Evolutionary conservation across 768 basidiomycete genomes (phyloP).

Genomic region (Thelephora aurantiotincta): DNA sequence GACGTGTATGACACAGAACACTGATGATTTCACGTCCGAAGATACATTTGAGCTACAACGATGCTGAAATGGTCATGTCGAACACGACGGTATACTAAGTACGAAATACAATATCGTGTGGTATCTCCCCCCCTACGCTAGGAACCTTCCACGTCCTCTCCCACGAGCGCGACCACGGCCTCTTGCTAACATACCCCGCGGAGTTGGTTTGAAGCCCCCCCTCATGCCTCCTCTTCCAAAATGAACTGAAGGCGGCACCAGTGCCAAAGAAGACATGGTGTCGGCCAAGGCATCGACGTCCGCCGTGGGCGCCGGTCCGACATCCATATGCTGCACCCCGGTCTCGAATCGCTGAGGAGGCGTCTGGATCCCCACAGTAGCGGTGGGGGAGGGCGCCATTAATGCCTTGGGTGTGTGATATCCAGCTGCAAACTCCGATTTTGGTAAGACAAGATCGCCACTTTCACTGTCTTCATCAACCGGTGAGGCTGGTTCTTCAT

Average conservation of each 20-base stretch:
- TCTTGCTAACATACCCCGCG: not conserved
- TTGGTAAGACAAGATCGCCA: not conserved
- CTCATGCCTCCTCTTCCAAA: conserved; percentile 53
- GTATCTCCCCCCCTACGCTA: too few relatives aligned
- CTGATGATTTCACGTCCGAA: too few relatives aligned
- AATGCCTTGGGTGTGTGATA: conserved; percentile 5
- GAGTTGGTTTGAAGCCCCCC: not conserved
- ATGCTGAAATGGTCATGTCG: too few relatives aligned
- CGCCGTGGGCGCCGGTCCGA: conserved; percentile 4
- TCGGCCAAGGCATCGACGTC: conserved; percentile 35
- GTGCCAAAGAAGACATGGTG: conserved; percentile 32
- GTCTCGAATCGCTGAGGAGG: conserved; percentile 1
- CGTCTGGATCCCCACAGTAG: conserved; percentile 6
- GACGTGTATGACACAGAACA: too few relatives aligned
- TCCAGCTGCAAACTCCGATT: conserved; percentile 7
- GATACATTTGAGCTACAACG: too few relatives aligned
- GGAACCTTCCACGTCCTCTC: not conserved
- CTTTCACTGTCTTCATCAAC: conserved; percentile 14
- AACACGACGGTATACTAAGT: too few relatives aligned
- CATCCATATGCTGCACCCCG: conserved; percentile 12
- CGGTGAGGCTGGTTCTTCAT: conserved; percentile 13
- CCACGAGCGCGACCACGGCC: not conserved
- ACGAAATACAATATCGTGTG: too few relatives aligned
- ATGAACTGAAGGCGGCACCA: conserved; percentile 55
- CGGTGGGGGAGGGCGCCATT: conserved; percentile 4